These are phyloP conservation scores for Talaromyces trachyspermus DNA, from an alignment of 495 filamentous ascomycete species.

Conservation along the genomic window DNA sequence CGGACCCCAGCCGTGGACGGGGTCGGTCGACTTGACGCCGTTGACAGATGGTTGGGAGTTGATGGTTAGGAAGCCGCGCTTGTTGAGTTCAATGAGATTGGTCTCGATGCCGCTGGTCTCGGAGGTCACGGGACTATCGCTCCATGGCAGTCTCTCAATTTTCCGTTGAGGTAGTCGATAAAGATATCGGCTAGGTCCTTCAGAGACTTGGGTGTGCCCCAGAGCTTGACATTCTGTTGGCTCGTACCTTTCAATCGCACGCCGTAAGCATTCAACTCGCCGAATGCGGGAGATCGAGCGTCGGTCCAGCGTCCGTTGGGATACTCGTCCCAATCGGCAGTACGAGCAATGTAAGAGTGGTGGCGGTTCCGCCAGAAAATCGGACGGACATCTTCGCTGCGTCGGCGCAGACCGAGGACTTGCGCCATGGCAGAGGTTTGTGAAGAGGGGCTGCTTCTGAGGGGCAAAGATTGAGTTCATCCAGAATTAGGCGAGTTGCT, in stretches of 20 bases:
- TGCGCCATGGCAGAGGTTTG: slow-evolving; percentile 91
- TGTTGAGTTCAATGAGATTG: slow-evolving; percentile 73
- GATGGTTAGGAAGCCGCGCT: slow-evolving; percentile 83
- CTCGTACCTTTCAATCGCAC: slow-evolving; percentile 95
- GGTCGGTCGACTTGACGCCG: slow-evolving; percentile 81
- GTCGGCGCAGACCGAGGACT: slow-evolving; percentile 78
- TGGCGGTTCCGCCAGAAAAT: slow-evolving; percentile 99
- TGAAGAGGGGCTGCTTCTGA: slow-evolving; percentile 68
- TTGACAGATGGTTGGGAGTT: slow-evolving; percentile 97
- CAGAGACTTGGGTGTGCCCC: slow-evolving; percentile 77
- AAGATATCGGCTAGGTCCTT: slow-evolving; percentile 78
- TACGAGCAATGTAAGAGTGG: slow-evolving; percentile 88
- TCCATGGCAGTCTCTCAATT: slow-evolving; percentile 89
- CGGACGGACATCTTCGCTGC: slow-evolving; percentile 91
- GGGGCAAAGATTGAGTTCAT: slow-evolving; percentile 75
- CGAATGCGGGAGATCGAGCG: slow-evolving; percentile 92
- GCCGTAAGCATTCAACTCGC: slow-evolving; percentile 92
- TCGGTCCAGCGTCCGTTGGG: slow-evolving; percentile 99
- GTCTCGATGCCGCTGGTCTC: slow-evolving; percentile 74
- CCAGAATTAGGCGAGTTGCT: slow-evolving; percentile 86
- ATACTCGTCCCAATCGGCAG: slow-evolving; percentile 98
- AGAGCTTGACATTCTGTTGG: slow-evolving; percentile 90
- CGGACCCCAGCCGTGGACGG: slow-evolving; percentile 90
- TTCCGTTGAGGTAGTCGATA: slow-evolving; percentile 70
- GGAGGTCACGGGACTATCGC: slow-evolving; percentile 73